Evolutionary conservation across 768 basidiomycete genomes (phyloP), one percentile per base, ranked within the genome.

Genomic region (Leucogyrophana mollusca): DNA sequence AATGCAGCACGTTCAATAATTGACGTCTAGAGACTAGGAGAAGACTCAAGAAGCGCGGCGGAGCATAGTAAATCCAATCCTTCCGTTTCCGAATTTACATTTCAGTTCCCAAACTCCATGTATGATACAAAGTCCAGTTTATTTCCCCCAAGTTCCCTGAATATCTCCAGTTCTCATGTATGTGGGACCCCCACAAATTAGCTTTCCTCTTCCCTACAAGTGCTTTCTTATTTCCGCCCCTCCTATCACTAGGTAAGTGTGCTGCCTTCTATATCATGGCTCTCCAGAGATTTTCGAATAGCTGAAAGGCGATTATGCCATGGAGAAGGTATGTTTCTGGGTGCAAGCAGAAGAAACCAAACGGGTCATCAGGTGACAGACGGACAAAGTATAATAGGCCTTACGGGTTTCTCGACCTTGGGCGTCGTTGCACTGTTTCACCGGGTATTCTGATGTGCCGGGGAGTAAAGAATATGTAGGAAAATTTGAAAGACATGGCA

Each of bases 391-490:
- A 24, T 4, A 13, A 17, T n/a, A 9, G 17, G 32, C 24, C 62
- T 37, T 18, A 65, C 63, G 65, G 54, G 9, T 62, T 56, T 9
- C 42, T 60, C 32, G 58, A 49, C 30, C 52, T 56, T 23, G 56
- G 63, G 34, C 58, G 63, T 30, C 53, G 52, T 50, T 9, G 47
- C 37, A 38, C 47, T 52, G 35, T 50, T 40, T 76, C 73, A 23
- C 73, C 72, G 10, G 79, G 79, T 42, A 82, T 65, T 52, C 73
- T 76, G 45, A 82, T 72, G 45, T 69, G 71, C 51, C 67, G 69
- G 34, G 79, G 79, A 18, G 78, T 76, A 56, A 78, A 69, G 60
- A 80, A 64, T 52, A 82, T 68, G 58, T 80, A 70, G 33, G 79
- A 78, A 14, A 79, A 50, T 49, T 71, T 74, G 69, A 79, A 68